phyloP scores from a whole-genome alignment of 139 green algal species.

The Tetraselmis striata region DNA sequence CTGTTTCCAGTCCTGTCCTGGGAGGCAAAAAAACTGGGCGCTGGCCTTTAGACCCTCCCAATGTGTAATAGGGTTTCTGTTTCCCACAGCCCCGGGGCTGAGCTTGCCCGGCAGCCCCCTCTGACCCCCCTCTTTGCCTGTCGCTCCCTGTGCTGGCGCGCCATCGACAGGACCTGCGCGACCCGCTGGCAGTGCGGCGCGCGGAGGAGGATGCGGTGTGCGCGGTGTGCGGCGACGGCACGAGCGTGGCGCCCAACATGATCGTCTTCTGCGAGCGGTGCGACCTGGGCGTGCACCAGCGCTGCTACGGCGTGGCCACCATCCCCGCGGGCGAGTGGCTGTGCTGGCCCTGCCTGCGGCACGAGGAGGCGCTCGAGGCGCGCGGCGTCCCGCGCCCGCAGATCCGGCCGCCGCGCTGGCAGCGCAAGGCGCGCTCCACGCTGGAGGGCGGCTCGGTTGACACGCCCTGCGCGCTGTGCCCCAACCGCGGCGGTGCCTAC shows the following conservation, averaged over 20 bases:
- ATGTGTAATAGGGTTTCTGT: no score
- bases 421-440: slow-evolving; percentile 19
- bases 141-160: no score
- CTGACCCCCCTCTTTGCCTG: no score
- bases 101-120: no score
- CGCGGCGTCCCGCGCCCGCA: slow-evolving; percentile 38
- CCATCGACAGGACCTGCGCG: neutral
- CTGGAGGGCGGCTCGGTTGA: slow-evolving; percentile 52
- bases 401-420: slow-evolving; percentile 64
- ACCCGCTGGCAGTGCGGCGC: neutral
- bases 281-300: slow-evolving; percentile 85
- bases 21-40: no score
- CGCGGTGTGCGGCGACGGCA: slow-evolving; percentile 73
- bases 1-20: no score
- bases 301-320: slow-evolving; percentile 66
- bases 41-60: no score
- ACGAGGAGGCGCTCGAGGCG: slow-evolving; percentile 51
- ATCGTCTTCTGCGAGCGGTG: slow-evolving; percentile 92
- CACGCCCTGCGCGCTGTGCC: slow-evolving; percentile 68
- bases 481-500: slow-evolving; percentile 76
- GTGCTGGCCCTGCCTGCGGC: slow-evolving; percentile 74
- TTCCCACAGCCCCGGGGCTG: no score
- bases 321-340: slow-evolving; percentile 77
- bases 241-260: slow-evolving; percentile 61
- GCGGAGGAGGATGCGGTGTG: slow-evolving; percentile 81